Evolutionary conservation across 2,329 filamentous ascomycete genomes (phyloP).

Genomic region (Sclerotinia glacialis): DNA sequence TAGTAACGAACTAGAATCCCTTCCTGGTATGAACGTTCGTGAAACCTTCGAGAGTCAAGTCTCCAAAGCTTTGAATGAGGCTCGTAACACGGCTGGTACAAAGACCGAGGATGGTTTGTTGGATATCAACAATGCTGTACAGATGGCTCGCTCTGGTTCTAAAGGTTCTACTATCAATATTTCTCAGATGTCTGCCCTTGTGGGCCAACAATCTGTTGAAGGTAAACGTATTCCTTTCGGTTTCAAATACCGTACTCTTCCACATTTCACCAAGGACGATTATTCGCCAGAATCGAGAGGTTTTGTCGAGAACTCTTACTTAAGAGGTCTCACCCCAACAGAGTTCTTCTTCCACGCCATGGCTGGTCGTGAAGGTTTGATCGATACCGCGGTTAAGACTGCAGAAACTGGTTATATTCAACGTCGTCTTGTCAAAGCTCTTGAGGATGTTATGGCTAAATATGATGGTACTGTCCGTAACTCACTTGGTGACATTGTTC

Average conservation of each 20-base stretch:
- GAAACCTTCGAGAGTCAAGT: conserved; percentile 98
- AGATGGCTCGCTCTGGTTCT: conserved; percentile 94
- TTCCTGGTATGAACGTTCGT: conserved; percentile 97
- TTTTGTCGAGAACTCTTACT: conserved; percentile 98
- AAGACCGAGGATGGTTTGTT: conserved; percentile 89
- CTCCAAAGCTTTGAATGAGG: conserved; percentile 87
- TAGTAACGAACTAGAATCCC: conserved; percentile 81
- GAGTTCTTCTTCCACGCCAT: conserved; percentile 99
- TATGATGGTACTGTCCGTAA: conserved; percentile 98
- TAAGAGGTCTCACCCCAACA: conserved; percentile 88
- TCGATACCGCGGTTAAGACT: conserved; percentile 99
- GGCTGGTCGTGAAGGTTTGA: conserved; percentile 99
- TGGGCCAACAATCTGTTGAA: conserved; percentile 97
- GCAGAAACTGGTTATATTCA: conserved; percentile 99
- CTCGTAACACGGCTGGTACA: conserved; percentile 94
- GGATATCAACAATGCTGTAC: conserved; percentile 92
- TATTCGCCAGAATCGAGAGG: conserved; percentile 96
- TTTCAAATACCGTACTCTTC: conserved; percentile 95
- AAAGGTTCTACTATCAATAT: conserved; percentile 99
- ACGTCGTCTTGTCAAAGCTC: conserved; percentile 93
- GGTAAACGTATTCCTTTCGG: conserved; percentile 98
- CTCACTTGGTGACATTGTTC: conserved; percentile 91
- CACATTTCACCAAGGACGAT: conserved; percentile 98
- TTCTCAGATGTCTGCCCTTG: conserved; percentile 97
- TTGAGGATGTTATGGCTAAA: conserved; percentile 96